These are phyloP conservation scores for Penicillium antarcticum DNA, from an alignment of 495 filamentous ascomycete genomes.

Conservation along the genomic window DNA sequence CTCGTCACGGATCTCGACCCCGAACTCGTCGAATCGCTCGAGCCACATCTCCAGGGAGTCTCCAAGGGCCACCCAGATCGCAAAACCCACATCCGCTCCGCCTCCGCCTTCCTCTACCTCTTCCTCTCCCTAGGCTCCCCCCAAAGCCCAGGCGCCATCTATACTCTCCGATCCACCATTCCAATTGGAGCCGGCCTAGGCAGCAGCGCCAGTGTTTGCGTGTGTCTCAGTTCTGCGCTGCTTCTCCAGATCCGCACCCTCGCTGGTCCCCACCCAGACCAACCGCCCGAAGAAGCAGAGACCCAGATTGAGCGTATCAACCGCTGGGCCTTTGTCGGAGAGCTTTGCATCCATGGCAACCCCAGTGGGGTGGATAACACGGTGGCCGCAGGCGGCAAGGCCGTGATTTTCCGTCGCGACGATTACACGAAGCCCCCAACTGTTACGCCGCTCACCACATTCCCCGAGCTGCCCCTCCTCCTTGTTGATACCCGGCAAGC, in stretches of 20 bases:
- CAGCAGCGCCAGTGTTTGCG: constrained; percentile 86
- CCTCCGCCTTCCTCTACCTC: constrained; percentile 85
- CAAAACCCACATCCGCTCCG: constrained; percentile 77
- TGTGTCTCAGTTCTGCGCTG: constrained; percentile 84
- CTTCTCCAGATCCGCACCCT: constrained; percentile 85
- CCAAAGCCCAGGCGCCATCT: constrained; percentile 74
- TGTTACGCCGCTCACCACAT: constrained; percentile 75
- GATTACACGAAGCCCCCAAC: constrained; percentile 74
- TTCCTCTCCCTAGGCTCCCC: constrained; percentile 82
- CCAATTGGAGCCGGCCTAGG: constrained; percentile 90
- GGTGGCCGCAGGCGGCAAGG: constrained; percentile 88
- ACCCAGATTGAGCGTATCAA: constrained; percentile 92
- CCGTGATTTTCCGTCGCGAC: constrained; percentile 79
- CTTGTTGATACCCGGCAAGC: constrained; percentile 82
- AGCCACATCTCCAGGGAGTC: constrained; percentile 69
- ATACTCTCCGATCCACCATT: constrained; percentile 90
- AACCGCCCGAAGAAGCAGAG: constrained; percentile 74
- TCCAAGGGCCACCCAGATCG: constrained; percentile 62
- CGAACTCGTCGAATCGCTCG: constrained; percentile 71
- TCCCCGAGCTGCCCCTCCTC: constrained; percentile 85
- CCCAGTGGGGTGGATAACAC: constrained; percentile 97
- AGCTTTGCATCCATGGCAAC: constrained; percentile 96
- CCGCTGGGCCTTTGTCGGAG: constrained; percentile 93
- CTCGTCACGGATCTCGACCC: constrained; percentile 79
- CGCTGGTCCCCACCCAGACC: constrained; percentile 83